Conservation (phyloP, 2,329 filamentous ascomycete species). For the Amylocarpus encephaloides region DNA sequence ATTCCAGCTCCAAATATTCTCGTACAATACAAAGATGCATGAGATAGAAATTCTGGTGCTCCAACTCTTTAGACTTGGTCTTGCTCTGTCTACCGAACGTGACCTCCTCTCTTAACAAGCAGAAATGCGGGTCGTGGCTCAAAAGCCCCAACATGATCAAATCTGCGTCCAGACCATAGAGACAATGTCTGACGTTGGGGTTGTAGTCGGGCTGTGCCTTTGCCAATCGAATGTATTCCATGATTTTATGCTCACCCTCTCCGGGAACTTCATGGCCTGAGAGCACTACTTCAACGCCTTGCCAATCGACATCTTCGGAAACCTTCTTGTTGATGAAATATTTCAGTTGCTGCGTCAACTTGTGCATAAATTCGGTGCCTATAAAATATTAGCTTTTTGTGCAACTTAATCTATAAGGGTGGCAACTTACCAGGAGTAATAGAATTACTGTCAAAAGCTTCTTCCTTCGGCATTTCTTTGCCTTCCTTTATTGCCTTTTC, state of each 20-base stretch:
- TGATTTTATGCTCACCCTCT: slow-evolving; percentile 99
- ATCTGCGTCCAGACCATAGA: slow-evolving; percentile 96
- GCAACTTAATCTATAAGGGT: background rate
- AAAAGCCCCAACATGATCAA: slow-evolving; percentile 97
- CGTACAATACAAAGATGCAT: slow-evolving; percentile 96
- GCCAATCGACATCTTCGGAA: slow-evolving; percentile 94
- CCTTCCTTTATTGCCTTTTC: slow-evolving; percentile 90
- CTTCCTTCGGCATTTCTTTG: slow-evolving; percentile 87
- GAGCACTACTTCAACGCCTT: slow-evolving; percentile 89
- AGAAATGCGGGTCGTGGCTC: slow-evolving; percentile 98
- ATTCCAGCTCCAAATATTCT: slow-evolving; percentile 94
- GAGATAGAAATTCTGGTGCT: slow-evolving; percentile 98
- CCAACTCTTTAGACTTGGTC: slow-evolving; percentile 88
- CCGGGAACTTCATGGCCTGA: slow-evolving; percentile 97
- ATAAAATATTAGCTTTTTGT: slow-evolving; percentile 26
- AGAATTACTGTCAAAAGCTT: slow-evolving; percentile 97
- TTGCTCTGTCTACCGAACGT: slow-evolving; percentile 88
- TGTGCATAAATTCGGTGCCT: slow-evolving; percentile 90
- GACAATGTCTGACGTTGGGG: slow-evolving; percentile 87
- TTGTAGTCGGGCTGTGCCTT: slow-evolving; percentile 94
- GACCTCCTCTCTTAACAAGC: slow-evolving; percentile 91
- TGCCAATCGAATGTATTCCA: slow-evolving; percentile 98
- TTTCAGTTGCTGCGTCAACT: slow-evolving; percentile 85
- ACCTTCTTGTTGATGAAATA: slow-evolving; percentile 99
- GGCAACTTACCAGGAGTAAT: slow-evolving; percentile 70